These are phyloP conservation scores for Salix dunnii DNA, from an alignment of 345 rosid species.

Conservation along the genomic window DNA sequence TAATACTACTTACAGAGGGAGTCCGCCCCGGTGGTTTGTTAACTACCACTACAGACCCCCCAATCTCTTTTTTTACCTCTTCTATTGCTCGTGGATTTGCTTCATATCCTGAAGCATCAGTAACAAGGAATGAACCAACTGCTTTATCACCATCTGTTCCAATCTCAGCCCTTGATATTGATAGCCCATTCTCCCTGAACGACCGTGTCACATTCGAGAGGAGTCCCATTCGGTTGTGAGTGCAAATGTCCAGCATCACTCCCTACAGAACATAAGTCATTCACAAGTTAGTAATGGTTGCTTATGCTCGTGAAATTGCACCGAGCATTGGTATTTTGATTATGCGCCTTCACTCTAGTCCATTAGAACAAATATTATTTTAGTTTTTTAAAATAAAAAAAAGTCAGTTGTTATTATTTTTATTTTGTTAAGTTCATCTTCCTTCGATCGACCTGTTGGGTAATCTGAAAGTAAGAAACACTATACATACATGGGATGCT, in stretches of 20 bases:
- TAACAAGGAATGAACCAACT: constrained; percentile 65
- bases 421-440: too few relatives aligned
- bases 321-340: too few relatives aligned
- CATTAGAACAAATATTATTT: too few relatives aligned
- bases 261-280: constrained; percentile 37
- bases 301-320: too few relatives aligned
- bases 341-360: too few relatives aligned
- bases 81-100: constrained; percentile 37
- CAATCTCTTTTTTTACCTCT: constrained; percentile 52
- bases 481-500: constrained; percentile 41
- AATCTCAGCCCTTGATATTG: constrained; percentile 60
- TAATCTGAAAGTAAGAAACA: too few relatives aligned
- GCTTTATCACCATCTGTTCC: constrained; percentile 52
- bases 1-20: constrained; percentile 22
- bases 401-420: too few relatives aligned
- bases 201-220: constrained; percentile 60
- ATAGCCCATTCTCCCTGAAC: constrained; percentile 68
- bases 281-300: background rate
- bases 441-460: too few relatives aligned
- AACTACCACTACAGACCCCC: constrained; percentile 47
- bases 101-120: constrained; percentile 58
- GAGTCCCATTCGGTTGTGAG: constrained; percentile 54
- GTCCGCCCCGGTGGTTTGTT: constrained; percentile 37
- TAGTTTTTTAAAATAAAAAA: too few relatives aligned
- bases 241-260: constrained; percentile 54